Evolutionary conservation across 345 rosid genomes (phyloP), one percentile per base, ranked within the genome.

Genomic region (Schrenkiella parvula): DNA sequence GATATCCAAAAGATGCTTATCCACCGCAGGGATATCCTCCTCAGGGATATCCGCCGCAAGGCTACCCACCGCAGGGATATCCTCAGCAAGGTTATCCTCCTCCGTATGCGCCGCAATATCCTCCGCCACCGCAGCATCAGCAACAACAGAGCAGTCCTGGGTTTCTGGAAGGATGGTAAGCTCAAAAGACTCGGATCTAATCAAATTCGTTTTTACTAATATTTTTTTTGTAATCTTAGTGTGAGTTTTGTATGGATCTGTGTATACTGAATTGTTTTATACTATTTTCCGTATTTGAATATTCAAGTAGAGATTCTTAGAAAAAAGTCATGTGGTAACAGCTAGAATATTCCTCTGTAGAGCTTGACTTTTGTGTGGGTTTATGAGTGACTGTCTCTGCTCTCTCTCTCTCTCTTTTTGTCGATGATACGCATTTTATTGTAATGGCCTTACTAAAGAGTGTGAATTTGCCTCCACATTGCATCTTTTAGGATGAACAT

Each of bases 151-250:
- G 4, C 47, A 65, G 78, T 70, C 7, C 73, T 31, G 96, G 98
- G 3, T 64, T 65, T 54, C 3, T 92, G 34, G 96, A 90, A 85
- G 96, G 93, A 78, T 90, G 96, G 98, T 90, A 72, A 28, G 82
- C 14, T 25, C 17, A 18, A 17, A 19, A 58, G 3, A 58, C 12
- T 58, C 19, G 12, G 12, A 19, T 21, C 15, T 21, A 8, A 28
- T 54, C 1, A 15, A 2, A n/a, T 11, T 29, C 1, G n/a, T n/a
- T 12, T 37, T 11, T 37, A 10, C 50, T 6, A 44, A 29, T 43
- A n/a, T n/a, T 1, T 2, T 43, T 9, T 8, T 7, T 23, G 2
- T 54, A 3, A 17, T 29, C 2, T 29, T 31, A n/a, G n/a, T n/a
- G 4, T 3, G 9, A 51, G 23, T 62, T 64, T 52, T 8, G 11